Evolutionary conservation across 371 early-diverging fungal genomes (phyloP).

Genomic region (Saksenaea oblongispora): DNA sequence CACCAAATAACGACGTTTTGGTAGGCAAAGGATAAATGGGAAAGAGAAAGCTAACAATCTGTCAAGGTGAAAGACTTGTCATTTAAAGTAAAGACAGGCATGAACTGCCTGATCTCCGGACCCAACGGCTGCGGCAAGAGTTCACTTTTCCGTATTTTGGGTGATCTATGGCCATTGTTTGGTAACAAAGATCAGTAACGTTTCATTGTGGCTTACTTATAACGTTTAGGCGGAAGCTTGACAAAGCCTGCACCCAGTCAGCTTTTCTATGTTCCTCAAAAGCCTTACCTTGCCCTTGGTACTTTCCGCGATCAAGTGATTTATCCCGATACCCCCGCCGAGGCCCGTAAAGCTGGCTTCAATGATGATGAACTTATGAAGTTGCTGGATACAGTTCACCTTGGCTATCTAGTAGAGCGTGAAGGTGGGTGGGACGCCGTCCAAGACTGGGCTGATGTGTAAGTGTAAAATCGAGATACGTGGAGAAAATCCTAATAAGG

Average conservation of each 20-base stretch:
- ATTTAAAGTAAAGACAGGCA: constrained; percentile 84
- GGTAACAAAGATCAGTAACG: constrained; percentile 29
- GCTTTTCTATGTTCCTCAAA: constrained; percentile 94
- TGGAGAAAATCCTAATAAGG: constrained; percentile 7
- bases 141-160: constrained; percentile 92
- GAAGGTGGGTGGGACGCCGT: constrained; percentile 88
- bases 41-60: background rate
- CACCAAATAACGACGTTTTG: constrained; percentile 92
- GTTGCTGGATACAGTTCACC: constrained; percentile 71
- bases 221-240: constrained; percentile 67
- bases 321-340: constrained; percentile 71
- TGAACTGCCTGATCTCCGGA: constrained; percentile 87
- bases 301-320: constrained; percentile 91
- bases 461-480: constrained; percentile 13
- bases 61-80: constrained; percentile 64
- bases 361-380: constrained; percentile 66
- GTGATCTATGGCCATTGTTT: constrained; percentile 88
- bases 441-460: constrained; percentile 82
- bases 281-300: constrained; percentile 90
- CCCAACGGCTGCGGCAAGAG: constrained; percentile 93
- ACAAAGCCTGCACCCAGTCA: constrained; percentile 77
- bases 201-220: background rate
- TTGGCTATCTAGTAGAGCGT: constrained; percentile 72
- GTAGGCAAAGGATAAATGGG: constrained; percentile 34
- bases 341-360: constrained; percentile 55